phyloP scores from a whole-genome alignment of 495 filamentous ascomycete genomes.

The Neurospora sp. region DNA sequence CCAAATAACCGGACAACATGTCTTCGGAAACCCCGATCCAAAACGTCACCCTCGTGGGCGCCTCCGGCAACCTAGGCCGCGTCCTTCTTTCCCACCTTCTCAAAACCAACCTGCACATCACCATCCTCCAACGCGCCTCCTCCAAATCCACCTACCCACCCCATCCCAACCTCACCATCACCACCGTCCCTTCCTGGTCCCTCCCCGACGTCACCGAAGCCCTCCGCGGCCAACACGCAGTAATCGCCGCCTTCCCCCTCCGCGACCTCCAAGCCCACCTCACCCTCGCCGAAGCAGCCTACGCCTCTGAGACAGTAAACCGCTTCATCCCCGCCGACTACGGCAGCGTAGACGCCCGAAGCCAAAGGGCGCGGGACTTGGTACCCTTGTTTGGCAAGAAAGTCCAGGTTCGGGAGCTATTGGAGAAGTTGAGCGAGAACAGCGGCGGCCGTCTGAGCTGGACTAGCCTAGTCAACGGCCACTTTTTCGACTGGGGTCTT shows the following conservation, averaged over 20 bases:
- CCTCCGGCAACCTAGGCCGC: conserved; percentile 30
- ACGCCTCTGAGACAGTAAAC: conserved; percentile 31
- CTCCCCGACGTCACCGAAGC: conserved; percentile 4
- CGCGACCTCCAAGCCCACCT: conserved; percentile 25
- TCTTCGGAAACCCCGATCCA: background rate
- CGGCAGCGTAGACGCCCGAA: conserved; percentile 28
- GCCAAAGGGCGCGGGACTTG: conserved; percentile 28
- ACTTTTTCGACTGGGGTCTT: conserved; percentile 41
- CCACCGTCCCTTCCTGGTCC: conserved; percentile 7
- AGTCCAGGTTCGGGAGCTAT: conserved; percentile 12
- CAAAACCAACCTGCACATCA: conserved; percentile 20
- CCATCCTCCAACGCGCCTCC: conserved; percentile 26
- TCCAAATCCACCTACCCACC: conserved; percentile 10
- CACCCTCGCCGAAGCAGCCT: conserved; percentile 39
- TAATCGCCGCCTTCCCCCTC: conserved; percentile 22
- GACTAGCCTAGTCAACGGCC: conserved; percentile 31
- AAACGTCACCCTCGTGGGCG: conserved; percentile 22
- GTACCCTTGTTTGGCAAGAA: conserved; percentile 22
- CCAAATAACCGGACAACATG: background rate
- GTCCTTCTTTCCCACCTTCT: conserved; percentile 27
- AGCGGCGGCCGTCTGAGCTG: conserved; percentile 21
- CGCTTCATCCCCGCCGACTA: conserved; percentile 49
- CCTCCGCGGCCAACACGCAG: conserved; percentile 14
- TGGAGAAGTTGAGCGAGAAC: conserved; percentile 7
- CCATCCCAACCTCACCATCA: background rate